These are phyloP conservation scores for Salvia rosmarinus DNA, from an alignment of 257 asterid genomes.

Conservation along the genomic window DNA sequence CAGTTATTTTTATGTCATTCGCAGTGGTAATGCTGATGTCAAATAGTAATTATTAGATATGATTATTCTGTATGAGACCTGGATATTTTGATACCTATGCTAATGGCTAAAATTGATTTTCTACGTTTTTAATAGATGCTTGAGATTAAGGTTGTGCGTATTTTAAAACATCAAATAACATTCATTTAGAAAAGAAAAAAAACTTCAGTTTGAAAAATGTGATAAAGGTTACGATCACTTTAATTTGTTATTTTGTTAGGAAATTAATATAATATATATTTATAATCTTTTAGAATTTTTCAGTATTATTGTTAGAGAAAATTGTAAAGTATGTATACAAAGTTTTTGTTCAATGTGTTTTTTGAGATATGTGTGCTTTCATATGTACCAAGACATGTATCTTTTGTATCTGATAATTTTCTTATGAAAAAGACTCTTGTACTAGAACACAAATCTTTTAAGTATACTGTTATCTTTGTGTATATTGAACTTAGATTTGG, in stretches of 20 bases:
- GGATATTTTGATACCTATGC: constrained; percentile 10
- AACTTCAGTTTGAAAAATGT: not conserved
- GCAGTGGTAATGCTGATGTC: constrained; percentile 39
- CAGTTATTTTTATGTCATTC: constrained; percentile 21
- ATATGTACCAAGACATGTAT: too few relatives aligned
- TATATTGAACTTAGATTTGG: too few relatives aligned
- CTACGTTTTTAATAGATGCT: not conserved
- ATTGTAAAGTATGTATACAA: too few relatives aligned
- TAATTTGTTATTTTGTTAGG: not conserved
- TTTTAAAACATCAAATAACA: not conserved
- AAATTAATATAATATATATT: not conserved
- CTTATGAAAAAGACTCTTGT: too few relatives aligned
- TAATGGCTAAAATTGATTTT: not conserved
- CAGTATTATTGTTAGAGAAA: too few relatives aligned
- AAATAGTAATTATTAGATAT: constrained; percentile 41
- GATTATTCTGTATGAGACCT: constrained; percentile 41
- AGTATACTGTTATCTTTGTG: too few relatives aligned
- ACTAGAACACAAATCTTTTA: too few relatives aligned
- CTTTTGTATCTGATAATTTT: too few relatives aligned
- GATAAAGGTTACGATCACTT: not conserved
- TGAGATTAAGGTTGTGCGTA: not conserved
- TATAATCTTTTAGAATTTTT: not conserved
- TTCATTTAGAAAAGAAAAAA: not conserved
- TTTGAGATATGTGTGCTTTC: too few relatives aligned
- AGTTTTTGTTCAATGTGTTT: too few relatives aligned